These are phyloP conservation scores for Hypomyces rosellus DNA, from an alignment of 2,329 filamentous ascomycete species.

Conservation along the genomic window DNA sequence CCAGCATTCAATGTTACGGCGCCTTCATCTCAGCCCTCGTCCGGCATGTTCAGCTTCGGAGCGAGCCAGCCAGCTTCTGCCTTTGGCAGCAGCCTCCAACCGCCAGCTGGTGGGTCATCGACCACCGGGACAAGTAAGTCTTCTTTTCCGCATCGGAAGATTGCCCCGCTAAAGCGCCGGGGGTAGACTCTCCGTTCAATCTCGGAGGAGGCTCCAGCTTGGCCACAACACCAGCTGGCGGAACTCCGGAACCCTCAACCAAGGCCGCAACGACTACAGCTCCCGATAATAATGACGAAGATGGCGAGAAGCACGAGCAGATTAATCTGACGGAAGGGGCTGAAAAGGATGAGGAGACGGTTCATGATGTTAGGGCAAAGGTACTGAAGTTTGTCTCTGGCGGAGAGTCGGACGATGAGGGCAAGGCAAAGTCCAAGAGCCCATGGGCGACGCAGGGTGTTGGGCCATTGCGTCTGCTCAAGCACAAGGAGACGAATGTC, in stretches of 20 bases:
- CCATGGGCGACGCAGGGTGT: conserved; percentile 65
- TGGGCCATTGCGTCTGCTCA: conserved; percentile 65
- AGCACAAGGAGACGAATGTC: conserved; percentile 62
- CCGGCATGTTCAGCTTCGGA: conserved; percentile 26
- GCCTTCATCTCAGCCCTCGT: conserved; percentile 22
- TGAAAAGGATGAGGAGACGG: conserved; percentile 64
- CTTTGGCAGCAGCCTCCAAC: conserved; percentile 33
- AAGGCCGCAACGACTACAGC: conserved; percentile 35
- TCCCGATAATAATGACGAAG: conserved; percentile 48
- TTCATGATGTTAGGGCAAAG: conserved; percentile 67
- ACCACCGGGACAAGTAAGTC: conserved; percentile 43
- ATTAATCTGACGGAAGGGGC: conserved; percentile 62
- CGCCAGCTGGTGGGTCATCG: conserved; percentile 36
- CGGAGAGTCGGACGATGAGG: conserved; percentile 38
- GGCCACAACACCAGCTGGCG: conserved; percentile 52
- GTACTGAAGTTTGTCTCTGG: conserved; percentile 54
- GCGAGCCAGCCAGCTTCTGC: conserved; percentile 28
- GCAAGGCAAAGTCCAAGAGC: conserved; percentile 42
- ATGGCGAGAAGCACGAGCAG: conserved; percentile 58
- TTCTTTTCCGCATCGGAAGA: conserved; percentile 35
- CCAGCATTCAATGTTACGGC: conserved; percentile 36
- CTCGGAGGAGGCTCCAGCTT: conserved; percentile 55
- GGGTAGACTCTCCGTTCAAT: conserved; percentile 48
- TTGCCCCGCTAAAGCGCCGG: conserved; percentile 41
- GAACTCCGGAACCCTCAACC: conserved; percentile 51